Evolutionary conservation across 2,329 filamentous ascomycete genomes (phyloP).

Genomic region (Colletotrichum tropicale): DNA sequence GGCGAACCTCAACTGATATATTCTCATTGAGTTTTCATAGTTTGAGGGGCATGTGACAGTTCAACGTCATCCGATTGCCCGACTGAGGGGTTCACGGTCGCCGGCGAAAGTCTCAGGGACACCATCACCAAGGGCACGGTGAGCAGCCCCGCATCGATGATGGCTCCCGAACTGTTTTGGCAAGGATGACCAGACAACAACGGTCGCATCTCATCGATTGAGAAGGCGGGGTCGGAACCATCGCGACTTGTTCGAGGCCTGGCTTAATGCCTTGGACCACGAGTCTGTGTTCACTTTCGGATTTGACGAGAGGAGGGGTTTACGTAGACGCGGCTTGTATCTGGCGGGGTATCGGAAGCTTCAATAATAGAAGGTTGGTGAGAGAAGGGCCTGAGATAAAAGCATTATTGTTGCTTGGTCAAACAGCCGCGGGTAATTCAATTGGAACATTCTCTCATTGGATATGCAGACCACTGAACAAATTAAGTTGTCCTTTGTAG

Average conservation of each 20-base stretch:
- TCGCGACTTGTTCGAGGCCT: background rate
- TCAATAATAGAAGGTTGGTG: too few species aligned
- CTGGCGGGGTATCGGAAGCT: background rate
- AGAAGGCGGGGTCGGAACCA: background rate
- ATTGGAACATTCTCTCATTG: too few species aligned
- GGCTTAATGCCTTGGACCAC: background rate
- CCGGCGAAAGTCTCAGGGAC: background rate
- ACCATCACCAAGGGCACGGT: slow-evolving; percentile 5
- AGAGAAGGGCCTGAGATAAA: too few species aligned
- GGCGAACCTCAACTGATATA: background rate
- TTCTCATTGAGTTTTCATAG: background rate
- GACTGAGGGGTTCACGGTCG: background rate
- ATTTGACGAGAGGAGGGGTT: background rate
- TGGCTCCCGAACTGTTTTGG: background rate
- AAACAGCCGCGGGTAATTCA: too few species aligned
- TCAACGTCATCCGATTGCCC: background rate
- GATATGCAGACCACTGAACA: too few species aligned
- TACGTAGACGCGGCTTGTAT: background rate
- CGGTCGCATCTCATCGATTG: background rate
- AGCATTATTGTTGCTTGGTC: too few species aligned
- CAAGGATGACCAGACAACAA: background rate
- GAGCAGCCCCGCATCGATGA: background rate
- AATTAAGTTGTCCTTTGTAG: accelerated
- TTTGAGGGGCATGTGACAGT: background rate
- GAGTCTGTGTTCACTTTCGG: background rate